Percentiles rank a stretch among this genome's conserved stretches.
Conservation (phyloP, 441 rosid species). For the Croton laevigatus region DNA sequence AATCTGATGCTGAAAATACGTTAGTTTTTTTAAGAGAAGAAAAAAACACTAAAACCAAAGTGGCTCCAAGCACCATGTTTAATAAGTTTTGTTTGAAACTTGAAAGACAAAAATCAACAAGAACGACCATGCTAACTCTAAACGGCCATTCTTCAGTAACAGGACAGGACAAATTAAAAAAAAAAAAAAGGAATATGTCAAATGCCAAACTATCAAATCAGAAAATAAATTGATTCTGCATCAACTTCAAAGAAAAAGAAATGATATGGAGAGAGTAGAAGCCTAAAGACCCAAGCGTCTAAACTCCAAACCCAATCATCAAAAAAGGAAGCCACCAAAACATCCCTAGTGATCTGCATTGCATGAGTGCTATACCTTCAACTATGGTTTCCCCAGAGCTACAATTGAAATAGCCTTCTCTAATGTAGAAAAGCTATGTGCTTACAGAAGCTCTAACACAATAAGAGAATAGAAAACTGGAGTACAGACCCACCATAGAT, state of each 20-base stretch:
- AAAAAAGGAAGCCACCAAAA: background rate
- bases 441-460: too few species aligned
- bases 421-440: background rate
- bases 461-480: background rate
- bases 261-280: background rate
- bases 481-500: background rate
- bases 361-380: background rate
- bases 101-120: background rate
- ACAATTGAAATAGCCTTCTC: background rate
- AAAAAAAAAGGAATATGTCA: background rate
- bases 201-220: background rate
- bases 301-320: background rate
- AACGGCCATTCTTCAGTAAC: background rate
- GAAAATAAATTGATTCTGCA: background rate
- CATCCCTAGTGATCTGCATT: background rate
- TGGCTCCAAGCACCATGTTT: background rate
- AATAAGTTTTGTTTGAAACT: background rate
- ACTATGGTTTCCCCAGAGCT: background rate
- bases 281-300: background rate
- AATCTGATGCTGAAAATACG: too few species aligned
- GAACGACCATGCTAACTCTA: background rate
- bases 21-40: too few species aligned
- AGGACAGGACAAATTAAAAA: too few species aligned
- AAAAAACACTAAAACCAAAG: too few species aligned
- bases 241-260: background rate